Base-by-base conservation (phyloP, 1,284 basidiomycete genomes). In the Ustilago shanxiensis region DNA sequence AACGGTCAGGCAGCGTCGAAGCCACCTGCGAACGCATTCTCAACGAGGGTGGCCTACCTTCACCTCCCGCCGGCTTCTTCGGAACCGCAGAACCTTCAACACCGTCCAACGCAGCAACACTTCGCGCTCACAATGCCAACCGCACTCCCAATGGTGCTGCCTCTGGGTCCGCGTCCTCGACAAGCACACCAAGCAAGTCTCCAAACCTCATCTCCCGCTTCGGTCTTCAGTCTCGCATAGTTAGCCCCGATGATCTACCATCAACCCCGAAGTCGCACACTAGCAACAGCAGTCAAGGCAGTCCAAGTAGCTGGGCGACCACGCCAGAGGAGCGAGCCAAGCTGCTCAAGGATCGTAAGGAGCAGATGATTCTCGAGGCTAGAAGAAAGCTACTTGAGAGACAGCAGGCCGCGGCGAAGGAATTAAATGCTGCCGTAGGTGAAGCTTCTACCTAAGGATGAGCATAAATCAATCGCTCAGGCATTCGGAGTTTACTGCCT, bases 11-110 rank as follows among this genome's bases (percentile, higher is more conserved):
- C 9, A 79, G 71, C 35, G 80, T 77, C 1, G 81, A 84, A 61
- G 81, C 66, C 7, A 84, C 82, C 5, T 82, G 80, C 22, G 81
- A 84, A 50, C 61, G 68, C 18, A 84, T 84, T 31, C 55, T 84
- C 28, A 79, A 78, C 66, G 77, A 83, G 26, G 82, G 82, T 31
- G 78, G 70, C 45, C 76, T 84, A 4, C 82, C 82, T 14, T 54
- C 63, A 0, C 73, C 79, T 10, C 73, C 79, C 16, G 70, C 73
- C 2, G 77, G 79, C 51, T 72, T 80, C 64, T 77, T 79, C 18
- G 66, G 67, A 18, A 63, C 77, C 18, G 66, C 62, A 1, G 66
- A 63, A 11, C 60, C 63, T 2, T 65, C 73, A 20, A 61, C 64
- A 14, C 53, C 61, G 1, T 49, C 61, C n/a, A 63, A 64, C 37